A percentile compares a stretch with the other conserved stretches of the same genome.
Conservation (phyloP, 441 rosid species). For the Croton laevigatus region DNA sequence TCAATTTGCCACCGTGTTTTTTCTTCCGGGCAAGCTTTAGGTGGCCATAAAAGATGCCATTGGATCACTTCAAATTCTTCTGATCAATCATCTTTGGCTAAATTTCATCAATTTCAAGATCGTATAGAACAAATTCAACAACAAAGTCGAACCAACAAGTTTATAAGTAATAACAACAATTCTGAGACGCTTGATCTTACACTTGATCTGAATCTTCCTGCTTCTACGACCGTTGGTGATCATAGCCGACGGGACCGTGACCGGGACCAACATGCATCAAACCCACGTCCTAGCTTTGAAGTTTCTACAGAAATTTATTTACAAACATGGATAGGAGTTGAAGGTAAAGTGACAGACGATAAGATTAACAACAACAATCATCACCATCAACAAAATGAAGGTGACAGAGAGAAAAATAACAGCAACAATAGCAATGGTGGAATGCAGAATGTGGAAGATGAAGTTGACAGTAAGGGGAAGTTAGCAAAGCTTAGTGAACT, state of each 20-base stretch:
- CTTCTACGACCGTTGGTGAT: conserved; percentile 15
- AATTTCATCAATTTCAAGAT: conserved; percentile 47
- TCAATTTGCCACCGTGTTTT: conserved; percentile 87
- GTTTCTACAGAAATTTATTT: conserved; percentile 37
- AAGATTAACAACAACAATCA: not conserved
- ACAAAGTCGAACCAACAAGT: conserved; percentile 25
- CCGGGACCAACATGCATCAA: conserved; percentile 1
- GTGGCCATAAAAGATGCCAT: conserved; percentile 97
- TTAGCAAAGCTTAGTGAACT: conserved; percentile 63
- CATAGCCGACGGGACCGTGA: conserved; percentile 2
- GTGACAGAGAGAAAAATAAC: conserved; percentile 12
- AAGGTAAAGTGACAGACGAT: conserved; percentile 29
- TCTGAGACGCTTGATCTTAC: conserved; percentile 43
- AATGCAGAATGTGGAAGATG: conserved; percentile 42
- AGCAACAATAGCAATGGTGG: conserved; percentile 17
- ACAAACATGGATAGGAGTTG: conserved; percentile 40
- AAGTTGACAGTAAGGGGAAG: conserved; percentile 58
- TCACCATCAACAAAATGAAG: conserved; percentile 16
- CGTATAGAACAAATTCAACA: conserved; percentile 49
- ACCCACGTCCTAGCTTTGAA: conserved; percentile 16
- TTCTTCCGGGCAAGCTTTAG: conserved; percentile 91
- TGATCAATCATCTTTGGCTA: conserved; percentile 44
- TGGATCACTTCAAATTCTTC: conserved; percentile 82
- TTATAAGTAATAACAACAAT: conserved; percentile 8
- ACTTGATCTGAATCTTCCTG: conserved; percentile 56